A percentile compares a stretch with the other conserved stretches of the same genome.
Conservation (phyloP, 345 rosid genomes). For the Populus alba region DNA sequence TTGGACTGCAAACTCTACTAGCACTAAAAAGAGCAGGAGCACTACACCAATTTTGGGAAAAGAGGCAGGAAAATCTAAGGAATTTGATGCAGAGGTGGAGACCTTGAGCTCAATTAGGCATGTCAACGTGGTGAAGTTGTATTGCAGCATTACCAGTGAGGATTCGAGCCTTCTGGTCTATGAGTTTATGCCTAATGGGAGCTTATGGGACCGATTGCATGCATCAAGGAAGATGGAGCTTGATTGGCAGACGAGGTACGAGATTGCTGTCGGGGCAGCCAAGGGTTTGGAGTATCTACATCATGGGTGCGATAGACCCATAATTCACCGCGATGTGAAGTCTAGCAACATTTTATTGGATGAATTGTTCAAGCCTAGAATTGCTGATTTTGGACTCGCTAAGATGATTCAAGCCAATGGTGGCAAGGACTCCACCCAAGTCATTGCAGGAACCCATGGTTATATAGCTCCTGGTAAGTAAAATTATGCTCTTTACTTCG, state of each 20-base stretch:
- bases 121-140: constrained; percentile 87
- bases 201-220: constrained; percentile 88
- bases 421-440: constrained; percentile 58
- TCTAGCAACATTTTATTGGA: constrained; percentile 84
- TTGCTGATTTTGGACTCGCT: constrained; percentile 96
- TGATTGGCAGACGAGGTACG: constrained; percentile 81
- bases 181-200: constrained; percentile 88
- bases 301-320: constrained; percentile 68
- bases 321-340: constrained; percentile 83
- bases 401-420: constrained; percentile 62
- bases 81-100: constrained; percentile 77
- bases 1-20: constrained; percentile 37
- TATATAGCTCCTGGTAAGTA: constrained; percentile 93
- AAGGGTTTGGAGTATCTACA: constrained; percentile 91
- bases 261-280: constrained; percentile 77
- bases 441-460: constrained; percentile 86
- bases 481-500: neutral
- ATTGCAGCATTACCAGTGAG: constrained; percentile 85
- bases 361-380: constrained; percentile 68
- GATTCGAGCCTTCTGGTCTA: constrained; percentile 88
- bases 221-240: constrained; percentile 54
- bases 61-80: constrained; percentile 44
- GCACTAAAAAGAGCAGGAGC: constrained; percentile 41
- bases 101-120: constrained; percentile 90
- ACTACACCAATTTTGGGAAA: constrained; percentile 60